Base-by-base conservation (phyloP, 768 basidiomycete genomes). In the Xerocomellus intermedius region DNA sequence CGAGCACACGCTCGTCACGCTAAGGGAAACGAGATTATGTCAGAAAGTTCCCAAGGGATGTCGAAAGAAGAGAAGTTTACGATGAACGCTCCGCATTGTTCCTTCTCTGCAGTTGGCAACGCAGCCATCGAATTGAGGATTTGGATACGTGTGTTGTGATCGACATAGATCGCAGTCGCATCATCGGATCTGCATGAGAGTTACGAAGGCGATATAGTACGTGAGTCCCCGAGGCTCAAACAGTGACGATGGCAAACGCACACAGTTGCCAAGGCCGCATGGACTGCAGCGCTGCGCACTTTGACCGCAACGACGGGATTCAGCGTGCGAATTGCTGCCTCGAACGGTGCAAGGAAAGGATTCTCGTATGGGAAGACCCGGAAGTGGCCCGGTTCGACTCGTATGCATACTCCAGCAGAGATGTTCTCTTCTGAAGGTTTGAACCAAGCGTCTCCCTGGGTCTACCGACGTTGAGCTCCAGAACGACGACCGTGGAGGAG, bases 231-330 rank as follows among this genome's bases (percentile, higher is more conserved):
- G 24, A 46, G 37, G 19, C 3, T 9, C 44, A 17, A 35, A 42
- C 7, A 17, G 10, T 19, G 22, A 54, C 22, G 35, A 49, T 2
- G 48, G 50, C 14, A 14, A 26, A 77, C 85, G 55, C 68, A 91
- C 87, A 86, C 80, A 8, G 79, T 85, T 26, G 80, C 73, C 45
- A 94, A 74, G 7, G 88, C 89, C 10, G 90, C 88, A 70, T 94
- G 87, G 21, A 91, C 85, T 9, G 87, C 86, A 28, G 89, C 89
- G 60, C 82, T 87, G 50, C 89, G 80, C 33, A 89, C 74, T 70
- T 93, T 92, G 64, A 92, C 86, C 0, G 89, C 89, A 49, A 94
- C 89, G 21, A 91, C 84, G 5, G 93, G 91, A 60, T 94, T 94
- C 56, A 95, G 75, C 33, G 70, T 66, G 21, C 82, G 78, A 33